Evolutionary conservation across 1,284 basidiomycete species (phyloP), one percentile per base, ranked within the genome.

Genomic region (Ceratobasidium theobromae): DNA sequence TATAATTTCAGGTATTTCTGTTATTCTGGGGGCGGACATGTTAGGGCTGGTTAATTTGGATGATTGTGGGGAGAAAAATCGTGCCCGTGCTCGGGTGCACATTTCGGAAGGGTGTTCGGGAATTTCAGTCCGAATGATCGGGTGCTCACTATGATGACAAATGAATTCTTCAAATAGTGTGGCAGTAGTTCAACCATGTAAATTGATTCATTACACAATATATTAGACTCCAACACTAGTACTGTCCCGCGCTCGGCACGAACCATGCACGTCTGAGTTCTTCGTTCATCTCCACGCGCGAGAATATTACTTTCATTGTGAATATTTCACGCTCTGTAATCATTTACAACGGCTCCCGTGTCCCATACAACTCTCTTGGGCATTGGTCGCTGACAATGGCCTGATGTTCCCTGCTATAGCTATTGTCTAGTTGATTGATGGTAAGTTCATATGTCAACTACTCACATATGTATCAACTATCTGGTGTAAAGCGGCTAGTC

Each of bases 401-500:
- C 52, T 52, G 18, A 80, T 76, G 32, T 78, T 79, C 49, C 80
- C 77, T 21, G 79, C 78, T 21, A 80, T 76, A 70, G 79, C 79
- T 79, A 65, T 18, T n/a, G 11, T 2, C 28, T 16, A 18, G 53
- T 32, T 16, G 21, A 6, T n/a, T 14, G 9, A n/a, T 6, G 25
- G 6, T 3, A 11, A 8, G 18, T n/a, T 21, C 16, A 18, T 11
- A 32, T n/a, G n/a, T n/a, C n/a, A n/a, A 18, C 67, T 74, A 57
- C 72, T 83, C 83, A 84, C 73, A 78, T 72, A 45, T 76, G 78
- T 14, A 75, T 71, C n/a, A 77, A 73, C 41, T 79, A 70, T 53
- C 79, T 72, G 23, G 77, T 73, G 69, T 86, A 86, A 69, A 85
- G 85, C 1, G 84, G 82, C 67, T 85, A 84, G 35, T 79, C 67